Conservation (phyloP, 2,329 filamentous ascomycete species). For the Fusarium fujikuroi region DNA sequence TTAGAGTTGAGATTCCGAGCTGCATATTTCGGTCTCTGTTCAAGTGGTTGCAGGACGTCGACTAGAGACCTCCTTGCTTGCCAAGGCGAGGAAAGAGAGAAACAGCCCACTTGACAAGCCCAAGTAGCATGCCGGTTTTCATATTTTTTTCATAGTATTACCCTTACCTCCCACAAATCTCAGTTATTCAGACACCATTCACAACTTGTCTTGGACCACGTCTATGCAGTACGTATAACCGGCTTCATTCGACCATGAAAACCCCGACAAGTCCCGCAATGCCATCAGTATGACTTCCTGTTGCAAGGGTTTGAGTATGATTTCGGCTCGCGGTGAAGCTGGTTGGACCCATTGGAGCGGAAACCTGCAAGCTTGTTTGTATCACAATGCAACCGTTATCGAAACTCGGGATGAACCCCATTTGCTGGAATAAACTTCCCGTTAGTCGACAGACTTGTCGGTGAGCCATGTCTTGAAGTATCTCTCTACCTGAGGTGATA, state of each 20-base stretch:
- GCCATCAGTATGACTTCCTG: slow-evolving; percentile 1
- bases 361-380: slow-evolving; percentile 35
- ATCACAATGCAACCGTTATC: slow-evolving; percentile 33
- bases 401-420: slow-evolving; percentile 40
- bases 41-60: slow-evolving; percentile 15
- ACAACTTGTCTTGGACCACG: not conserved
- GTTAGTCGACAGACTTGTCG: slow-evolving; percentile 25
- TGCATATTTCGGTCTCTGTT: slow-evolving; percentile 11
- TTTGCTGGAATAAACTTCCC: slow-evolving; percentile 32
- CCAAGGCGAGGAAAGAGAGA: slow-evolving; percentile 28
- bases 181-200: not conserved
- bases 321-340: slow-evolving; percentile 23
- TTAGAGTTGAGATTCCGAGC: slow-evolving; percentile 8
- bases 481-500: slow-evolving; percentile 4
- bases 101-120: slow-evolving; percentile 5
- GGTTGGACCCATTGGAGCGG: slow-evolving; percentile 29
- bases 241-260: slow-evolving; percentile 2
- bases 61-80: slow-evolving; percentile 5
- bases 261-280: slow-evolving; percentile 13
- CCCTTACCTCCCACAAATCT: not conserved
- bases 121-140: slow-evolving; percentile 22
- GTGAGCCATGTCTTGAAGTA: slow-evolving; percentile 18
- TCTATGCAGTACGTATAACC: not conserved
- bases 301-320: slow-evolving; percentile 20
- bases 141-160: slow-evolving; percentile 20